A percentile compares a stretch with the other conserved stretches of the same genome.
Conservation (phyloP, 176 grass and related monocot genomes). For the Pharus latifolius region DNA sequence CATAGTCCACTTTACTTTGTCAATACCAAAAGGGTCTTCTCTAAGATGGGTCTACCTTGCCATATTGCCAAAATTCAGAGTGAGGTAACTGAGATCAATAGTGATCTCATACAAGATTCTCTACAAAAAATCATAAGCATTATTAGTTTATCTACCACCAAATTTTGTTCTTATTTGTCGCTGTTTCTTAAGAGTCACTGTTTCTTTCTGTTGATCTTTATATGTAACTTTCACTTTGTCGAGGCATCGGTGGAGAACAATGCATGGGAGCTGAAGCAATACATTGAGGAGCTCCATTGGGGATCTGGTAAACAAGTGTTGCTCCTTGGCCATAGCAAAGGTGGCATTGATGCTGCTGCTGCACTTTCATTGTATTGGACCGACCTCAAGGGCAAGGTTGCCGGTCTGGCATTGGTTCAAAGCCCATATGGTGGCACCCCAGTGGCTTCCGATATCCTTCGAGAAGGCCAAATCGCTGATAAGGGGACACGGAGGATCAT, state of each 20-base stretch:
- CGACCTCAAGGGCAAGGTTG: constrained; percentile 74
- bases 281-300: constrained; percentile 85
- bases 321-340: constrained; percentile 89
- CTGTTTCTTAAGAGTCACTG: background rate
- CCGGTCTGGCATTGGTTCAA: constrained; percentile 69
- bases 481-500: constrained; percentile 59
- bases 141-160: background rate
- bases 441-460: constrained; percentile 68
- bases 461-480: constrained; percentile 77
- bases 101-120: background rate
- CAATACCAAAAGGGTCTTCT: constrained; percentile 72
- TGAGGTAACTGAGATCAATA: constrained; percentile 44
- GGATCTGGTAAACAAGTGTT: constrained; percentile 75
- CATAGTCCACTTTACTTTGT: constrained; percentile 87
- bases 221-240: constrained; percentile 6
- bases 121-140: no score
- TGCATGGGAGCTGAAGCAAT: constrained; percentile 73
- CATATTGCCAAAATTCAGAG: constrained; percentile 93
- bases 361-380: constrained; percentile 75
- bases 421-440: constrained; percentile 86
- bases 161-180: background rate
- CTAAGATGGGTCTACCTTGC: constrained; percentile 87
- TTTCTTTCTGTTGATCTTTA: background rate
- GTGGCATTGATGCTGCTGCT: constrained; percentile 79
- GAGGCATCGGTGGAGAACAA: constrained; percentile 80